Percentiles rank a stretch among this genome's conserved stretches.
Evolutionary conservation across 306 rosid species (phyloP).

Genomic region (Geum urbanum): DNA sequence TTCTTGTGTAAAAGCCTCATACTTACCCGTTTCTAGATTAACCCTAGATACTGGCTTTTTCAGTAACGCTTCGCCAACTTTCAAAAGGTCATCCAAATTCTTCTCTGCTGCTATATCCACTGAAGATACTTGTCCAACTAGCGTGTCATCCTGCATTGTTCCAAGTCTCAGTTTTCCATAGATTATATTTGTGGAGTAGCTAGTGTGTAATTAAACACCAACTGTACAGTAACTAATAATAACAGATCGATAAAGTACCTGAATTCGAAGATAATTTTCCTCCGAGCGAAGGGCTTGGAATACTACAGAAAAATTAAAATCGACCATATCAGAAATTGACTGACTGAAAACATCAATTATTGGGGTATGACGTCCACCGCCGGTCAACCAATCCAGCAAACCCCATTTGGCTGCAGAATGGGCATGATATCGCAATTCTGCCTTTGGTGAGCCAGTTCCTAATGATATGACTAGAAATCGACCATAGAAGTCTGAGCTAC

Average conservation of each 20-base stretch:
- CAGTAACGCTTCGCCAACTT: slow-evolving; percentile 37
- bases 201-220: background rate
- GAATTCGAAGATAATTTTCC: slow-evolving; percentile 41
- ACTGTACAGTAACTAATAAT: too few relatives aligned
- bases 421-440: slow-evolving; percentile 25
- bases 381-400: slow-evolving; percentile 32
- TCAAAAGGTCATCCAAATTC: slow-evolving; percentile 44
- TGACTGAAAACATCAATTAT: slow-evolving; percentile 23
- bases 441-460: slow-evolving; percentile 46
- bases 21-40: slow-evolving; percentile 36
- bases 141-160: slow-evolving; percentile 45
- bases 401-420: slow-evolving; percentile 37
- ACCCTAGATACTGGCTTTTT: slow-evolving; percentile 33
- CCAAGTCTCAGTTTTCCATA: background rate
- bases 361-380: slow-evolving; percentile 35
- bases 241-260: slow-evolving; percentile 11
- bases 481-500: slow-evolving; percentile 17
- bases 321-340: slow-evolving; percentile 27
- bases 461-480: slow-evolving; percentile 45
- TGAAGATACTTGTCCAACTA: slow-evolving; percentile 22
- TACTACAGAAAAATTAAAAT: slow-evolving; percentile 24
- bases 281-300: slow-evolving; percentile 26
- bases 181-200: too few relatives aligned
- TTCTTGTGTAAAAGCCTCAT: slow-evolving; percentile 18
- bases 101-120: slow-evolving; percentile 33